A percentile compares a stretch with the other conserved stretches of the same genome.
Conservation (phyloP, 129 eudicot genomes). For the sunflower (Helianthus annuus) region HanXRQr2.0-SUNRISE NC_035435.2:172190716-172191215, state of each 20-base stretch:
- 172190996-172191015: too few species aligned
- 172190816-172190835: constrained; percentile 30
- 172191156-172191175: background rate
- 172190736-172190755: constrained; percentile 46
- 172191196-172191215: constrained; percentile 11
- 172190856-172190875: constrained; percentile 7
- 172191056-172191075: constrained; percentile 8
- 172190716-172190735: constrained; percentile 62
- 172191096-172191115: background rate
- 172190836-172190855: constrained; percentile 1
- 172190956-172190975: too few species aligned
- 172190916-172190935: too few species aligned
- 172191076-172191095: constrained; percentile 8
- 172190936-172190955: too few species aligned
- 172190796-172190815: constrained; percentile 57
- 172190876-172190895: background rate
- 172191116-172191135: background rate
- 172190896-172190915: too few species aligned
- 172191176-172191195: constrained; percentile 1
- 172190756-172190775: constrained; percentile 59
- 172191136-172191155: background rate
- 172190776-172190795: constrained; percentile 83
- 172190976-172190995: too few species aligned
- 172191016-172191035: constrained; percentile 7
- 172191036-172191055: constrained; percentile 17